Base-by-base conservation (phyloP, 495 filamentous ascomycete species). In the Entonaema liquescens region DNA sequence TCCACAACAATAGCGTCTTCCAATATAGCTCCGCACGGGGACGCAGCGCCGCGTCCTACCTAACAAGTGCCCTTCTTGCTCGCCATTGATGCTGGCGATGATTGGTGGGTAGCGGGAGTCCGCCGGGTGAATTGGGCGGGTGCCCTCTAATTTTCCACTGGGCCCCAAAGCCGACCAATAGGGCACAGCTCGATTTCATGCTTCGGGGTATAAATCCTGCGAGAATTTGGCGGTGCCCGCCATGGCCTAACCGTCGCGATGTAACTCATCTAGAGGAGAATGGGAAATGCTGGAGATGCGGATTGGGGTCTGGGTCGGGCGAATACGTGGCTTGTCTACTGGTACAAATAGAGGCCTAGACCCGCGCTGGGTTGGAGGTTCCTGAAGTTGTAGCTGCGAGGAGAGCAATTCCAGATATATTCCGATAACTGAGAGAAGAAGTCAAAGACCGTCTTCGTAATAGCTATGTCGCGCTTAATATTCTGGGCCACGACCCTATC, bases 161-260 rank as follows among this genome's bases (percentile, higher is more conserved):
- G 9, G 13, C n/a, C 52, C 52, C 58, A 35, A 62, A 49, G 31
- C 35, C 15, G 26, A 42, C 70, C 65, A 64, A 72, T 72, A 47
- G 64, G 49, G 19, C 23, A 38, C 47, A 23, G 19, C 29, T 23
- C 15, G 36, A 40, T 33, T 49, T n/a, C 25, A 38, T 44, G 54
- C 15, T 53, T 72, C 70, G 70, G 70, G 50, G 11, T 57, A 68
- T 72, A n/a, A n/a, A 56, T 68, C 5, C 19, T 64, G 38, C 70
- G 70, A 72, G 60, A 56, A 23, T 49, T 49, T 67, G 53, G 3
- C 28, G 29, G 36, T 67, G 35, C 29, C 29, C 36, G 52, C 52
- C 68, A 36, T 58, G 35, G 40, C 52, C 38, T 54, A 40, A n/a
- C 25, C 13, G 25, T 63, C 28, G 38, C 55, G 57, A 57, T 65